These are phyloP conservation scores for Xanthoconium separans DNA, from an alignment of 1,284 basidiomycete species.

Conservation along the genomic window DNA sequence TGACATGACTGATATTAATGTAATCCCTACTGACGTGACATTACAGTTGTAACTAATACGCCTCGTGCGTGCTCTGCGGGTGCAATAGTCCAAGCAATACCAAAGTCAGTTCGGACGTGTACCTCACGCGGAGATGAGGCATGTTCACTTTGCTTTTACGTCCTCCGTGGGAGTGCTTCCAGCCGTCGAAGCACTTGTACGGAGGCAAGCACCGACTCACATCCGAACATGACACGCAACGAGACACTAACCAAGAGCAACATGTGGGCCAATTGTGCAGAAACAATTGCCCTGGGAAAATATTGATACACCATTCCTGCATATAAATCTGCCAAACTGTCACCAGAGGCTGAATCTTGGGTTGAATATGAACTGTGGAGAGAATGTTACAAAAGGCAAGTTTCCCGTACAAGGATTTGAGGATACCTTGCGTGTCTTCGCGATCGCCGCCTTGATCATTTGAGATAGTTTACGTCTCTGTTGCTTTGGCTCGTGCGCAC, in stretches of 20 bases:
- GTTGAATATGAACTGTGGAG: slow-evolving; percentile 20
- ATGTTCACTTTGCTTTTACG: slow-evolving; percentile 9
- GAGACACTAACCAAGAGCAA: slow-evolving; percentile 21
- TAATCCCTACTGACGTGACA: slow-evolving; percentile 30
- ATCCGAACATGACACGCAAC: slow-evolving; percentile 16
- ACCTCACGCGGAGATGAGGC: slow-evolving; percentile 9
- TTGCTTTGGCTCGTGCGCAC: slow-evolving; percentile 10
- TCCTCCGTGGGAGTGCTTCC: slow-evolving; percentile 2
- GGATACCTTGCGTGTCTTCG: slow-evolving; percentile 28
- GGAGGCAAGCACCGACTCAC: slow-evolving; percentile 6
- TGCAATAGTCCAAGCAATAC: slow-evolving; percentile 24
- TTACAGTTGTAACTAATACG: slow-evolving; percentile 29
- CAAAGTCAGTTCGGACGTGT: slow-evolving; percentile 13
- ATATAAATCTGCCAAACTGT: slow-evolving; percentile 7
- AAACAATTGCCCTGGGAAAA: background rate
- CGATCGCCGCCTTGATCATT: slow-evolving; percentile 19
- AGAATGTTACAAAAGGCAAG: slow-evolving; percentile 23
- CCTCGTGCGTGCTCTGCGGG: slow-evolving; percentile 17
- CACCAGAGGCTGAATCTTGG: slow-evolving; percentile 25
- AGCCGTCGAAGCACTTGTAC: slow-evolving; percentile 6
- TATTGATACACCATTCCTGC: slow-evolving; percentile 1
- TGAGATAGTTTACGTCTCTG: slow-evolving; percentile 19
- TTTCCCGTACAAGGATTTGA: slow-evolving; percentile 4
- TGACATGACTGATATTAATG: slow-evolving; percentile 29
- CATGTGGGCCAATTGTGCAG: slow-evolving; percentile 10